These are phyloP conservation scores for Colletotrichum nymphaeae DNA, from an alignment of 2,329 filamentous ascomycete genomes.

Conservation along the genomic window DNA sequence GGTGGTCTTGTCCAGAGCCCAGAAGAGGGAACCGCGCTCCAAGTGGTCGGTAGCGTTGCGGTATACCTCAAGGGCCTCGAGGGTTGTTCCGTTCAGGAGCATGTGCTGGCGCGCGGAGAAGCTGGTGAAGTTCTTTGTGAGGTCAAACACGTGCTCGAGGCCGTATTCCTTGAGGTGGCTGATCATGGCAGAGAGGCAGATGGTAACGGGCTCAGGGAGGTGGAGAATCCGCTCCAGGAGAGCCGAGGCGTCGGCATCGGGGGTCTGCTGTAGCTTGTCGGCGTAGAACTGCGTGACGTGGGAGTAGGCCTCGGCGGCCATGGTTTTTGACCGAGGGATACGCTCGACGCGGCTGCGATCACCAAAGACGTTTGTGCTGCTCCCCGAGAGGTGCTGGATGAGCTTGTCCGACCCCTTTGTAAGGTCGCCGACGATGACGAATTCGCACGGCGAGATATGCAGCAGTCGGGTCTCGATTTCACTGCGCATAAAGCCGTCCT, in stretches of 20 bases:
- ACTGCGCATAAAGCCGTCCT: slow-evolving; percentile 96
- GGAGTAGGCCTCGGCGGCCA: slow-evolving; percentile 85
- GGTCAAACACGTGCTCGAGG: slow-evolving; percentile 92
- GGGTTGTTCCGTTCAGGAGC: slow-evolving; percentile 93
- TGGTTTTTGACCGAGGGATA: slow-evolving; percentile 79
- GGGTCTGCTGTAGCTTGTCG: slow-evolving; percentile 76
- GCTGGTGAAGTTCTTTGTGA: slow-evolving; percentile 97
- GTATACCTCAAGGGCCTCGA: slow-evolving; percentile 95
- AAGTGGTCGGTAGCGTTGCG: slow-evolving; percentile 91
- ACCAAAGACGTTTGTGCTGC: slow-evolving; percentile 90
- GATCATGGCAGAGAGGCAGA: slow-evolving; percentile 97
- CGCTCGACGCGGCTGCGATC: slow-evolving; percentile 90
- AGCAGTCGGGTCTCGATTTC: slow-evolving; percentile 96
- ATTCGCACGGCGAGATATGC: slow-evolving; percentile 95
- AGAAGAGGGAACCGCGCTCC: slow-evolving; percentile 90
- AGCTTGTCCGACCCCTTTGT: slow-evolving; percentile 94
- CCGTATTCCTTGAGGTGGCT: slow-evolving; percentile 91
- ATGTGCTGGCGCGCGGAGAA: slow-evolving; percentile 96
- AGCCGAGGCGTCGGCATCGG: slow-evolving; percentile 57
- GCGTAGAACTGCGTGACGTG: slow-evolving; percentile 96
- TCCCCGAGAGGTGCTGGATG: slow-evolving; percentile 88
- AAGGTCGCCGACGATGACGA: slow-evolving; percentile 90
- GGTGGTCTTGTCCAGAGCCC: slow-evolving; percentile 92
- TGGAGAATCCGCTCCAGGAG: slow-evolving; percentile 88
- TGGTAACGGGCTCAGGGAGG: slow-evolving; percentile 85